These are phyloP conservation scores for Sarocladiaceae sp. DNA, from an alignment of 2,329 filamentous ascomycete genomes.

Conservation along the genomic window DNA sequence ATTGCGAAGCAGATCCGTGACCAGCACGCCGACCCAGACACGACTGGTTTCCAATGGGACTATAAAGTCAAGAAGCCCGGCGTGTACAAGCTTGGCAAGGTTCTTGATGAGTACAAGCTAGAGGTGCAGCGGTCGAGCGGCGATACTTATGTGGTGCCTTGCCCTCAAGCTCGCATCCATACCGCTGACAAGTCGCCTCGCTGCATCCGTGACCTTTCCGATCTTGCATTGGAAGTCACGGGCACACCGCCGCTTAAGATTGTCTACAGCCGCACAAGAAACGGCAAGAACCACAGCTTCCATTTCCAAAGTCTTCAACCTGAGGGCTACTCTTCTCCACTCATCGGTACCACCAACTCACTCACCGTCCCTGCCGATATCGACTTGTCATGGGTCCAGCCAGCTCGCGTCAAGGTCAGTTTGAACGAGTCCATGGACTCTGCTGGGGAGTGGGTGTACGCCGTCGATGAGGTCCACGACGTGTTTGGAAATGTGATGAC, in stretches of 20 bases:
- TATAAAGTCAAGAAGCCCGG: slow-evolving; percentile 80
- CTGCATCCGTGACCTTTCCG: slow-evolving; percentile 82
- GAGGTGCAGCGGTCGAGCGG: slow-evolving; percentile 73
- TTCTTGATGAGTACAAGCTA: slow-evolving; percentile 88
- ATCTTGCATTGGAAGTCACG: slow-evolving; percentile 74
- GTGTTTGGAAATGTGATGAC: slow-evolving; percentile 80
- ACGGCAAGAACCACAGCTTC: slow-evolving; percentile 74
- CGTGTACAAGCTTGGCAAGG: slow-evolving; percentile 76
- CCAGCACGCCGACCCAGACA: slow-evolving; percentile 56
- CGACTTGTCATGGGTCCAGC: slow-evolving; percentile 74
- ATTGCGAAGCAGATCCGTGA: slow-evolving; percentile 64
- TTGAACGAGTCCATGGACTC: slow-evolving; percentile 83
- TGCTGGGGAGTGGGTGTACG: slow-evolving; percentile 80
- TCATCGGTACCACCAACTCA: slow-evolving; percentile 56
- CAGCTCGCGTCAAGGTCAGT: slow-evolving; percentile 69
- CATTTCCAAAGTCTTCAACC: slow-evolving; percentile 93
- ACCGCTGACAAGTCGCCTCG: slow-evolving; percentile 56
- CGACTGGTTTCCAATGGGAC: slow-evolving; percentile 59
- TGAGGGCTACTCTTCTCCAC: slow-evolving; percentile 73
- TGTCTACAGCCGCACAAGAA: slow-evolving; percentile 83
- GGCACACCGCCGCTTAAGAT: slow-evolving; percentile 90
- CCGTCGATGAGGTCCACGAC: slow-evolving; percentile 86
- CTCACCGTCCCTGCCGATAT: slow-evolving; percentile 43
- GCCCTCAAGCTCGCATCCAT: slow-evolving; percentile 72
- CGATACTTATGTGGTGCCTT: slow-evolving; percentile 79